Base-by-base conservation (phyloP, 371 early-diverging fungal species). In the Saksenaea oblongispora region DNA sequence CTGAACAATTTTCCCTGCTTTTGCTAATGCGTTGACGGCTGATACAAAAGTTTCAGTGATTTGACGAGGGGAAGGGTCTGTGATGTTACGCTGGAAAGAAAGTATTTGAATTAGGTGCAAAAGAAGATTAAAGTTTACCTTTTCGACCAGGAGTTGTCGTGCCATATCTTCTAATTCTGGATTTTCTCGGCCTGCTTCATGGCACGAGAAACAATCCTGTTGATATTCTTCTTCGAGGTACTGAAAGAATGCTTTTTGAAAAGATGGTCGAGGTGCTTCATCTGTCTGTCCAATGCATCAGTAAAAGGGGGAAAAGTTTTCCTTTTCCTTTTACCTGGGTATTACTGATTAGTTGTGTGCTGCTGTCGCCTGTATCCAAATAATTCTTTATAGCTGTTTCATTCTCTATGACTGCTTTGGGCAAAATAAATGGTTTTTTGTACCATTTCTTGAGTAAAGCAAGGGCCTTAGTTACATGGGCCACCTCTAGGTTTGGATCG, bases 401-500 rank as follows among this genome's bases (percentile, higher is more conserved):
- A 28, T 47, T 51, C n/a, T 41, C 18, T 28, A n/a, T n/a, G 27
- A 44, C 15, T 27, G 8, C 11, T 9, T 3, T 31, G 13, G 60
- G 44, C 28, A 47, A 15, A 5, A 14, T n/a, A 26, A 31, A 59
- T 14, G 47, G 37, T 44, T 31, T 47, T 15, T 17, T 26, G 35
- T 61, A 61, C 4, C 28, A 34, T 9, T 22, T 11, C 22, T 53
- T 47, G 28, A n/a, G 28, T 27, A 44, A 54, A 3, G 37, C 34
- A n/a, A 53, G 53, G 2, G 54, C 61, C 61, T 61, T 18, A 5
- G 34, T 34, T 17, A 15, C 28, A 44, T 61, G 61, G 24, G n/a
- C n/a, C 14, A 61, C 54, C 26, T 61, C 61, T 31, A n/a, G 9
- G 34, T 61, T 61, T 4, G 61, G 61, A 35, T 61, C 54, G 13